Percentiles rank a stretch among this genome's conserved stretches.
These are phyloP conservation scores for Brassica juncea DNA, from an alignment of 345 rosid species.

Conservation along the genomic window DNA sequence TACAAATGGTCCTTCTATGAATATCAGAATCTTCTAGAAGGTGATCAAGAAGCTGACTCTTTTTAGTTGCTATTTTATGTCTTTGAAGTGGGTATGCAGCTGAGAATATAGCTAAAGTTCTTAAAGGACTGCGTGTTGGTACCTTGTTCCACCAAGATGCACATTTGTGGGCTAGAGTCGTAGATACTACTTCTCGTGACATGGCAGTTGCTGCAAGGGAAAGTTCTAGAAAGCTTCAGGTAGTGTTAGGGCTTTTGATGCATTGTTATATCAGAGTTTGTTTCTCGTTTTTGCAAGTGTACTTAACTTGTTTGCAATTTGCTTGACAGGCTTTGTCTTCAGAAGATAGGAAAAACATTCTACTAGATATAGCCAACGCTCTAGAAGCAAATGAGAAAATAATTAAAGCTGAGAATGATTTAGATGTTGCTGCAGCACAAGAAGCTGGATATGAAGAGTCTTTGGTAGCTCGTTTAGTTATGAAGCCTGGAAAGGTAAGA, in stretches of 20 bases:
- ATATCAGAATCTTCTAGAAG: neutral
- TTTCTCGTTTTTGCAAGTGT: slow-evolving; percentile 11
- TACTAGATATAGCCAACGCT: slow-evolving; percentile 79
- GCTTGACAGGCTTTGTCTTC: slow-evolving; percentile 75
- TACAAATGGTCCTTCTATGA: slow-evolving; percentile 23
- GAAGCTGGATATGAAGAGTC: slow-evolving; percentile 74
- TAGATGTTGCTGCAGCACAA: slow-evolving; percentile 81
- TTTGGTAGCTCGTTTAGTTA: slow-evolving; percentile 72
- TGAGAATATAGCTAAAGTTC: slow-evolving; percentile 70
- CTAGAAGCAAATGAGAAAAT: slow-evolving; percentile 73
- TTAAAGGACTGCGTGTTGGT: slow-evolving; percentile 79
- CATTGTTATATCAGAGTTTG: neutral
- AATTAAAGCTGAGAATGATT: slow-evolving; percentile 71
- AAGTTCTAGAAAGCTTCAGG: slow-evolving; percentile 92
- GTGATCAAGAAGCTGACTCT: neutral
- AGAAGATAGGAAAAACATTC: slow-evolving; percentile 67
- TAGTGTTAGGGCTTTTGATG: slow-evolving; percentile 36
- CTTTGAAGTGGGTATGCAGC: slow-evolving; percentile 77
- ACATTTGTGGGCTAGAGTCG: slow-evolving; percentile 58
- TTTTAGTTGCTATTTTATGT: neutral
- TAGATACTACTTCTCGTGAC: slow-evolving; percentile 62
- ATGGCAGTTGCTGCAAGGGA: slow-evolving; percentile 98
- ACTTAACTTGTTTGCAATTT: slow-evolving; percentile 26
- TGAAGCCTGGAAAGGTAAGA: slow-evolving; percentile 86
- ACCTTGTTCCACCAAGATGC: slow-evolving; percentile 93